Evolutionary conservation across 768 basidiomycete genomes (phyloP), one percentile per base, ranked within the genome.

Genomic region (Russula lepida): DNA sequence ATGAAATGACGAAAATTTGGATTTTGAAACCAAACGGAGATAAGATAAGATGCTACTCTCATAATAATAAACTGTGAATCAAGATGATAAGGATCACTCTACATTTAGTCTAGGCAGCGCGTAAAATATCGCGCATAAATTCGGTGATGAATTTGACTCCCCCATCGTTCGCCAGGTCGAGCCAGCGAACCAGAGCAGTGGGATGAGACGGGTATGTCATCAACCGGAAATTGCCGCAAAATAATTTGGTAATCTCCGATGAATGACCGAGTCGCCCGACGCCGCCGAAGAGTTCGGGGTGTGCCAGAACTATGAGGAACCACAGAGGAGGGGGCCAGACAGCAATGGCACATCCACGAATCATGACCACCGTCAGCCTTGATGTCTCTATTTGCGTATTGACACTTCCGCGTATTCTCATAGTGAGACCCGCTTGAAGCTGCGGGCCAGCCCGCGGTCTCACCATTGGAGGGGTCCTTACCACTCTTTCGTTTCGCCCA

Each of bases 401-500:
- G 35, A 37, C 35, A 6, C 9, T n/a, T 17, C 32, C n/a, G 33
- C 47, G 41, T 25, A 21, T 28, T 9, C 21, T 17, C 17, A 35
- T 32, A 41, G 47, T 13, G 11, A 13, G 28, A 51, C 30, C 28
- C 27, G n/a, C 33, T 47, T 28, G 23, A 12, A 12, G 13, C 21
- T 43, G n/a, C 30, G 51, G 53, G 35, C 25, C 35, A 23, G 37
- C 41, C 53, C 59, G 53, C 47, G 53, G 58, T 27, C 43, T 19
- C 58, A 46, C n/a, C 51, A 41, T 46, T 25, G 30, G 17, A 46
- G 23, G 6, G 50, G 12, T 17, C 37, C 35, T 58, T 63, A 63
- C 62, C 62, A 43, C 57, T 63, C 51, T 63, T 58, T 63, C 62
- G 62, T 63, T 63, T 33, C 52, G 33, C 62, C 62, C 62, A 58